Base-by-base conservation (phyloP, 352 stramenopile genomes). In the Lagenidium giganteum region DNA sequence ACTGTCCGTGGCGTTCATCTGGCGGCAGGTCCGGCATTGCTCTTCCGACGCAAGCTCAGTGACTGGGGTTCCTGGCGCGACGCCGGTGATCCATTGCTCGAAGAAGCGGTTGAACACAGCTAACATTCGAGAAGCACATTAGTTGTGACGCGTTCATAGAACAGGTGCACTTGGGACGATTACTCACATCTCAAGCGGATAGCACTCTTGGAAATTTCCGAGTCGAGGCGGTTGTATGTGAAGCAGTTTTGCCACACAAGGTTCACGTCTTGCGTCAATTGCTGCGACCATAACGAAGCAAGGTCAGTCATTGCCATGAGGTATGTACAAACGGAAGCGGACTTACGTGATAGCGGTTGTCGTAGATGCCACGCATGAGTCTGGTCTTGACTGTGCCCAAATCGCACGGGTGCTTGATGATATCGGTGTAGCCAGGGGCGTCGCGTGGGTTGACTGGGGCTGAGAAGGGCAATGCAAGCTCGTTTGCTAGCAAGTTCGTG, bases 391-490 rank as follows among this genome's bases (percentile, higher is more conserved):
- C 72, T 17, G 93, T 98, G 5, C 78, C 78, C 5, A 98, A 56
- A 56, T 98, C 92, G 83, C 97, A 97, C n/a, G 89, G 86, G 6
- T 75, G 34, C 38, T 80, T 82, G 45, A 94, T 71, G 23, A 94
- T 37, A 27, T 75, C 60, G 3, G 51, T 42, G 42, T 95, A 95
- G 9, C 75, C 78, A 13, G 74, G 80, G 1, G 93, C 70, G 20
- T 81, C 70, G 1, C 79, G 66, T 9, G 63, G 43, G 23, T 87
- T 74, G 36, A 94, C 83, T 5, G 83, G 83, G 4, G 70, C 51
- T 0, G 71, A 55, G 42, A 94, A 94, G 21, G 83, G 61, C 24
- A 70, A 16, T 14, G 83, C 71, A 27, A 93, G 34, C 25, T 87
- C 75, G 39, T 86, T 81, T 25, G 70, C 67, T 25, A 90, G 34